Conservation (phyloP, 331 rosid genomes). For the Cydonia oblonga region DNA sequence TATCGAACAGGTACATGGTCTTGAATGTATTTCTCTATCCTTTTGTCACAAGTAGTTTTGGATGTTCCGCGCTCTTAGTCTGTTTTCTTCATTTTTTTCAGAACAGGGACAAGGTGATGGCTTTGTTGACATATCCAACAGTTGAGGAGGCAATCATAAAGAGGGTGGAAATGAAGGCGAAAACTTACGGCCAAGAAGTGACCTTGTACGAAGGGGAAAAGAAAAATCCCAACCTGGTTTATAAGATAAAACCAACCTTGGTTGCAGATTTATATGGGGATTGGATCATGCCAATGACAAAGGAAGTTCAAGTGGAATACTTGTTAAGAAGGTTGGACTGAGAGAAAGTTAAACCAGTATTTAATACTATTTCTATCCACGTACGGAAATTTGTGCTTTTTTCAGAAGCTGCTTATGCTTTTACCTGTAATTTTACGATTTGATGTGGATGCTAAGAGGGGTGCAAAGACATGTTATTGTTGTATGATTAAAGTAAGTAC, state of each 20-base stretch:
- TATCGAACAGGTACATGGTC: conserved; percentile 48
- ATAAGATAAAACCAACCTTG: conserved; percentile 65
- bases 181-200: conserved; percentile 72
- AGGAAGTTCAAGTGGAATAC: conserved; percentile 84
- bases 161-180: conserved; percentile 72
- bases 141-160: conserved; percentile 67
- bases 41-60: background rate
- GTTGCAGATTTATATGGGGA: conserved; percentile 78
- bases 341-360: conserved; percentile 1
- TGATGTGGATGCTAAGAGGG: too few relatives aligned
- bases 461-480: background rate
- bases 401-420: too few relatives aligned
- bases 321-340: conserved; percentile 75
- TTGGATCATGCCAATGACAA: conserved; percentile 98
- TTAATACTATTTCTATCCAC: background rate
- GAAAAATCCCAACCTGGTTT: conserved; percentile 36
- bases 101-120: conserved; percentile 73
- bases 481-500: background rate
- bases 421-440: too few relatives aligned
- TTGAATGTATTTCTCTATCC: background rate
- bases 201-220: conserved; percentile 29
- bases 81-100: conserved; percentile 16
- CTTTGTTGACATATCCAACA: conserved; percentile 50
- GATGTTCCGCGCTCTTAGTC: background rate
- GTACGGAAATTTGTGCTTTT: background rate